Percentiles rank a stretch among this genome's conserved stretches.
Evolutionary conservation across 768 basidiomycete species (phyloP).

Genomic region (Pleurotus pulmonarius): DNA sequence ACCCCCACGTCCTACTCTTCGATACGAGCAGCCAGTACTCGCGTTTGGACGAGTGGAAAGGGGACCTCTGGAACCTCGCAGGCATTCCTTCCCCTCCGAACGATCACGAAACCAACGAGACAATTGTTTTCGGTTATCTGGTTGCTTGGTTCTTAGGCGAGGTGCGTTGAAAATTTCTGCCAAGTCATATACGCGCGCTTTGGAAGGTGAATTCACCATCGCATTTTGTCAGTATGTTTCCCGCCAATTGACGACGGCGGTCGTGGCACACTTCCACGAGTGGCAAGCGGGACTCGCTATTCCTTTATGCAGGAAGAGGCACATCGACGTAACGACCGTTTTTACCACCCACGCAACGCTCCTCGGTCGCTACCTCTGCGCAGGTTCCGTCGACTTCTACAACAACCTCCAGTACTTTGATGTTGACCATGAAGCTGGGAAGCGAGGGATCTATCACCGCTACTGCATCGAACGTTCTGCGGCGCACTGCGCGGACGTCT

Average conservation of each 20-base stretch:
- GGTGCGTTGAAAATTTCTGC: slow-evolving; percentile 39
- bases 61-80: slow-evolving; percentile 96
- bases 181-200: background rate
- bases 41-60: slow-evolving; percentile 97
- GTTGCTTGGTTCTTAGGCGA: slow-evolving; percentile 99
- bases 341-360: slow-evolving; percentile 99
- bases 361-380: slow-evolving; percentile 97
- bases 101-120: slow-evolving; percentile 98
- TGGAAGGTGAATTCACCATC: background rate
- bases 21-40: slow-evolving; percentile 88
- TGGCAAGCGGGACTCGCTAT: slow-evolving; percentile 99
- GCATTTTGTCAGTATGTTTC: slow-evolving; percentile 60
- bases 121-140: slow-evolving; percentile 95
- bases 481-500: slow-evolving; percentile 95
- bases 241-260: slow-evolving; percentile 77
- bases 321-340: slow-evolving; percentile 97
- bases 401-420: slow-evolving; percentile 99
- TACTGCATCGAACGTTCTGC: slow-evolving; percentile 98
- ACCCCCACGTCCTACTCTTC: slow-evolving; percentile 91
- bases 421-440: slow-evolving; percentile 98
- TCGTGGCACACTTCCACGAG: slow-evolving; percentile 98
- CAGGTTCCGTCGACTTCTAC: slow-evolving; percentile 98
- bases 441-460: slow-evolving; percentile 95
- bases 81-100: slow-evolving; percentile 96
- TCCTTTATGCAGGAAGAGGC: slow-evolving; percentile 90